Evolutionary conservation across 148 eudicot genomes (phyloP), one percentile per base, ranked within the genome.

Genomic region (Hydrangea macrophylla): DNA sequence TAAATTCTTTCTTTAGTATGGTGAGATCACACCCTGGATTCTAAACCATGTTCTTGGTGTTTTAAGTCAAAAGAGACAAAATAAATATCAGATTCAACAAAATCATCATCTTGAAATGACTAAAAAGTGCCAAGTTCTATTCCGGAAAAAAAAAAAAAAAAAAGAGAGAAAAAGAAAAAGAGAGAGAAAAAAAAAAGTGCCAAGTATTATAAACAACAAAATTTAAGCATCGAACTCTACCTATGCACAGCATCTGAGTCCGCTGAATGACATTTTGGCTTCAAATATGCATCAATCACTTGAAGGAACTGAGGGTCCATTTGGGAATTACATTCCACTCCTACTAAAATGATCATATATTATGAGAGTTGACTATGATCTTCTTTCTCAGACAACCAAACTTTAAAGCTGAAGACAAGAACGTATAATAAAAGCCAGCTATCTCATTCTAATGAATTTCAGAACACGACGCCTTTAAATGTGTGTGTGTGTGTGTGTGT

Each of bases 261-360:
- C 22, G 80, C 86, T 39, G 83, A 67, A 79, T 92, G 96, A 82
- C 98, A 92, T 80, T 84, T 88, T 20, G 98, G 98, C 67, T 83
- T 86, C 83, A 90, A 62, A 73, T 87, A 92, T 69, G 98, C 98
- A 79, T 86, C 72, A 6, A 92, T 81, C 57, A 90, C 94, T 36
- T 68, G 80, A 65, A 64, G 62, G 54, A 84, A 71, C 73, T 81
- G 86, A 69, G 79, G 48, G 12, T 81, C 79, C 55, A 60, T 74
- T 69, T 68, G 74, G 31, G 62, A 45, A 69, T 64, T 61, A 42
- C 32, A 58, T 66, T 70, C 67, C 45, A 31, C 54, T 54, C 83
- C 97, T 86, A 66, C 23, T 23, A 42, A 75, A 70, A 57, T 13
- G 31, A 32, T 48, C 6, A 48, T 48, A 48, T 18, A 48, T n/a